Conservation (phyloP, 176 grass and related monocot species). For the Carex parvula region DNA sequence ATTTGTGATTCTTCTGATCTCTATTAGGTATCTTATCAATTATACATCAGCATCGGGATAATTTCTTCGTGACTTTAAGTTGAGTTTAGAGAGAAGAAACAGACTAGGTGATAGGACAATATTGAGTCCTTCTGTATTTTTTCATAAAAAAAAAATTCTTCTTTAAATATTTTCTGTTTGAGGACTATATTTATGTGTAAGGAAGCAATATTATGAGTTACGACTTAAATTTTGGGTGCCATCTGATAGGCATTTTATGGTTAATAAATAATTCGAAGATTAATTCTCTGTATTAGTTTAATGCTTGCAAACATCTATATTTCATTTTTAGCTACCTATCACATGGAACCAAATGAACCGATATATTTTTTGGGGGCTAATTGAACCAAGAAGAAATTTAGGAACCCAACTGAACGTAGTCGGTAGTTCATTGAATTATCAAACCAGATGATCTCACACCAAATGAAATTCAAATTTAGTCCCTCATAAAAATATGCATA, state of each 20-base stretch:
- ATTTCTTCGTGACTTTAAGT: background rate
- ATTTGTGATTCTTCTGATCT: conserved; percentile 29
- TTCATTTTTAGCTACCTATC: background rate
- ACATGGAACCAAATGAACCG: background rate
- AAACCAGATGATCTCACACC: no score
- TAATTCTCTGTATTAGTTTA: background rate
- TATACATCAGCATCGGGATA: background rate
- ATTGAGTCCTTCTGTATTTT: background rate
- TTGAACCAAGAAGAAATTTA: background rate
- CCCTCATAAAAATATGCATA: no score
- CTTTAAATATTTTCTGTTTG: background rate
- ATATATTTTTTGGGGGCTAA: background rate
- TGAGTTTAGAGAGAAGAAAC: background rate
- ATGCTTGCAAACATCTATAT: background rate
- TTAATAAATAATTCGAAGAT: background rate
- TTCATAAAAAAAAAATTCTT: background rate
- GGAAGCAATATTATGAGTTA: background rate
- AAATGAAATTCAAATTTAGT: no score
- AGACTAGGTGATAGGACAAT: background rate
- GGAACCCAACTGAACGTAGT: background rate
- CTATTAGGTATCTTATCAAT: conserved; percentile 10
- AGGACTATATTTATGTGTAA: background rate
- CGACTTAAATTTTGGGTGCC: background rate
- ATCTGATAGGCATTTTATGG: background rate
- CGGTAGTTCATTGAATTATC: no score